phyloP scores from a whole-genome alignment of 768 basidiomycete genomes.

The Xerocomellus amylosporus region DNA sequence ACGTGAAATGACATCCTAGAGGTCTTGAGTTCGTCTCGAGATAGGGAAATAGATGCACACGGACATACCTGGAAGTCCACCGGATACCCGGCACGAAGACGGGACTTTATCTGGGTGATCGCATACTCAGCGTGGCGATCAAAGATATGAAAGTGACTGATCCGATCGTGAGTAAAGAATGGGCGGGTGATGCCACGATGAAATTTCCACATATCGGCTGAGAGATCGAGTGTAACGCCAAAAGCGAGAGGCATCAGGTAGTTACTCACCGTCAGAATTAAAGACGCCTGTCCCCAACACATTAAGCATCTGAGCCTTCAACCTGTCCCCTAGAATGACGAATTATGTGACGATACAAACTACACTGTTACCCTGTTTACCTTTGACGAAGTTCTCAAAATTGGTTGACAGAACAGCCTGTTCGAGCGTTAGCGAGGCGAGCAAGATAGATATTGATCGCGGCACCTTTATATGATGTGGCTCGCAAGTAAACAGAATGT shows the following conservation, averaged over 20 bases:
- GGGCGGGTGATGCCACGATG: constrained; percentile 65
- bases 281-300: constrained; percentile 66
- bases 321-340: constrained; percentile 27
- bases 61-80: constrained; percentile 54
- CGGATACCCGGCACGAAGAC: constrained; percentile 48
- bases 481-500: constrained; percentile 45
- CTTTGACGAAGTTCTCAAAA: constrained; percentile 60
- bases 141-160: constrained; percentile 60
- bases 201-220: constrained; percentile 56
- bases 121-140: constrained; percentile 49
- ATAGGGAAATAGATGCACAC: background rate
- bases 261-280: constrained; percentile 56
- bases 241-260: too few relatives aligned
- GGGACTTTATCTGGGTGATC: constrained; percentile 44
- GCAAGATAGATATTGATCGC: background rate
- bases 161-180: constrained; percentile 58
- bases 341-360: background rate
- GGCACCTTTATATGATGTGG: constrained; percentile 53
- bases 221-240: constrained; percentile 9
- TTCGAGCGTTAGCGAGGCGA: background rate
- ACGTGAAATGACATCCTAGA: constrained; percentile 53
- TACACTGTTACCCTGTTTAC: constrained; percentile 22
- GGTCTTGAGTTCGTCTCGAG: background rate
- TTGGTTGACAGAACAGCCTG: constrained; percentile 51
- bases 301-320: constrained; percentile 42